Evolutionary conservation across 2,329 filamentous ascomycete species (phyloP).

Genomic region (Cercospora sesami): DNA sequence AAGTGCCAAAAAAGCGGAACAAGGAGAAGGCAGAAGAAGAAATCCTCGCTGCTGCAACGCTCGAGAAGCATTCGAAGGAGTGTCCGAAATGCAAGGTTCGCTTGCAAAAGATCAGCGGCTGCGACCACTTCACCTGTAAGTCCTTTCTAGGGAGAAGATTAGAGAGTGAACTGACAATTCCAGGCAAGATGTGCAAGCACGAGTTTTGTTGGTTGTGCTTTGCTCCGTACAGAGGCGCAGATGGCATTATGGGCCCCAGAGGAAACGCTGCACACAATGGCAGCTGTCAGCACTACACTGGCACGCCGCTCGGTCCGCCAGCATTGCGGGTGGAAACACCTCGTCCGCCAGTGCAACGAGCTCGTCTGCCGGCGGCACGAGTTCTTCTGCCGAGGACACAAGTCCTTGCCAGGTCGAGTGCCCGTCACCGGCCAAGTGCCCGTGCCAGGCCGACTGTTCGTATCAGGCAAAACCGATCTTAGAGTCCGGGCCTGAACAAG

Average conservation of each 20-base stretch:
- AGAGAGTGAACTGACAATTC: neutral
- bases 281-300: neutral
- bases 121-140: slow-evolving; percentile 15
- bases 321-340: too few relatives aligned
- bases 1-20: neutral
- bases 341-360: too few relatives aligned
- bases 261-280: slow-evolving; percentile 6
- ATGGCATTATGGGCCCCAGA: neutral
- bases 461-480: too few relatives aligned
- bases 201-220: slow-evolving; percentile 25
- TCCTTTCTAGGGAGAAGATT: too few relatives aligned
- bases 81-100: slow-evolving; percentile 17
- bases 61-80: slow-evolving; percentile 13
- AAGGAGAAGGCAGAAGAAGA: slow-evolving; percentile 12
- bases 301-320: too few relatives aligned
- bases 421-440: too few relatives aligned
- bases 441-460: too few relatives aligned
- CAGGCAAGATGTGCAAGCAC: slow-evolving; percentile 17
- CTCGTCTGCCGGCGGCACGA: too few relatives aligned
- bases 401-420: too few relatives aligned
- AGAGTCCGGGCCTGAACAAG: too few relatives aligned
- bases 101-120: slow-evolving; percentile 9
- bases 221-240: slow-evolving; percentile 5
- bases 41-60: neutral
- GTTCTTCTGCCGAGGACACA: too few relatives aligned